A percentile compares a stretch with the other conserved stretches of the same genome.
Evolutionary conservation across 139 green algal species (phyloP).

Genomic region (Pleodorina starrii): DNA sequence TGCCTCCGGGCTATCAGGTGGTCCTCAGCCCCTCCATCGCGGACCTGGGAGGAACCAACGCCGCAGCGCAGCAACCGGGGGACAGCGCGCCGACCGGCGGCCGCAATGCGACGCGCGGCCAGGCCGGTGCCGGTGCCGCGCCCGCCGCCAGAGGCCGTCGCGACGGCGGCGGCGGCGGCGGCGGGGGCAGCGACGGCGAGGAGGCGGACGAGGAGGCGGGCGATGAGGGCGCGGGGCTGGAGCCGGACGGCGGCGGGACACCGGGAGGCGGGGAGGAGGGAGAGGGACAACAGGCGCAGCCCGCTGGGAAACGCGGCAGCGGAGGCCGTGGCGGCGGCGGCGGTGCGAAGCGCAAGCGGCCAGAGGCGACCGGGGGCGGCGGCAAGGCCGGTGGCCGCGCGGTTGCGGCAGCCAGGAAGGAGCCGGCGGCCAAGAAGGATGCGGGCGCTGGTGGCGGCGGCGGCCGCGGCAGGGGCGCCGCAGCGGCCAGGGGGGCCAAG

Average conservation of each 20-base stretch:
- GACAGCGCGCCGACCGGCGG: too few relatives aligned
- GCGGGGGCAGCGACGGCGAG: not conserved
- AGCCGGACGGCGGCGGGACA: not conserved
- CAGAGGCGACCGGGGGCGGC: not conserved
- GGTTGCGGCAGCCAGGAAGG: conserved; percentile 3
- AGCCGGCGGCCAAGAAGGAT: not conserved
- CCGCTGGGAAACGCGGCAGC: not conserved
- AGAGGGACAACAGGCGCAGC: not conserved
- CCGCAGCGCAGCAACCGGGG: not conserved
- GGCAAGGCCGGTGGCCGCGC: not conserved
- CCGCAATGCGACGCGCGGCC: too few relatives aligned
- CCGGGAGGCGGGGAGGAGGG: not conserved
- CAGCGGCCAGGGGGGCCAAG: not conserved
- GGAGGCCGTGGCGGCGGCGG: not conserved
- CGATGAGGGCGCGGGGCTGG: too few relatives aligned
- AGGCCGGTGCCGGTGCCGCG: not conserved
- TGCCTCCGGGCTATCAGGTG: conserved; percentile 19
- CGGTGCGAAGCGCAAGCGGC: not conserved
- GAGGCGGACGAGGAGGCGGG: not conserved
- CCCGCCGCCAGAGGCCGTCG: not conserved
- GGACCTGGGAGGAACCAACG: too few relatives aligned
- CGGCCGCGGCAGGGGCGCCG: not conserved
- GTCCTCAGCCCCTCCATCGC: conserved; percentile 10
- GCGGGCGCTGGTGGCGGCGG: not conserved
- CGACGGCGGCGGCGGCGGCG: not conserved